Base-by-base conservation (phyloP, 345 rosid species). In the Eucalyptus cladocalyx region DNA sequence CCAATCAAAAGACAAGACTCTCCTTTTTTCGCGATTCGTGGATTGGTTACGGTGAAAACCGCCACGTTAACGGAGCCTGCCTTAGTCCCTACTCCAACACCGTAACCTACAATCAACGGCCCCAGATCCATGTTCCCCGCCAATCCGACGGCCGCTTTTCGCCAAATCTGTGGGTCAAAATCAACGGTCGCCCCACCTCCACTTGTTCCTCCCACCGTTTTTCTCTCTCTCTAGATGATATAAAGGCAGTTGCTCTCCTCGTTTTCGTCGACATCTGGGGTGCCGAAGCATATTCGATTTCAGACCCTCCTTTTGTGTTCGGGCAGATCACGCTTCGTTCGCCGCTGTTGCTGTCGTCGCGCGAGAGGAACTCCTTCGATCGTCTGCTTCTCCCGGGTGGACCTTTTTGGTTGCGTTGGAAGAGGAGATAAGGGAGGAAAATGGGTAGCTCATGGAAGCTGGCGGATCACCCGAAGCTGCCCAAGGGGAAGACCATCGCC, bases 391-490 rank as follows among this genome's bases (percentile, higher is more conserved):
- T 50, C 19, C 21, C 8, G n/a, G 21, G 24, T 9, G 81, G 83
- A 11, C 9, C 62, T 5, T 56, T 69, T 89, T 30, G 47, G 8
- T 48, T 49, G 62, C 9, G 17, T 9, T 24, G 62, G 6, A 56
- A 24, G 67, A 43, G 48, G 58, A 49, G 67, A 24, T 60, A 48
- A n/a, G 50, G 88, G 67, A 24, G 14, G 13, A 2, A 19, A 58
- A 96, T 96, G 99, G 95, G 94, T 43, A 93, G 93, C 92, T 80
- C 94, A 24, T 97, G 95, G 94, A 94, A 94, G 86, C 91, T 97
- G 94, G 95, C 93, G 89, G 97, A 97, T 91, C 99, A 98, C 89
- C 96, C 96, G 17, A 93, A 91, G 92, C 94, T 98, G 16, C 96
- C 97, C 3, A 97, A 95, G 92, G 97, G 96, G 54, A 98, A 96